Base-by-base conservation (phyloP, 768 basidiomycete species). In the Hemileccinum rubropunctum region DNA sequence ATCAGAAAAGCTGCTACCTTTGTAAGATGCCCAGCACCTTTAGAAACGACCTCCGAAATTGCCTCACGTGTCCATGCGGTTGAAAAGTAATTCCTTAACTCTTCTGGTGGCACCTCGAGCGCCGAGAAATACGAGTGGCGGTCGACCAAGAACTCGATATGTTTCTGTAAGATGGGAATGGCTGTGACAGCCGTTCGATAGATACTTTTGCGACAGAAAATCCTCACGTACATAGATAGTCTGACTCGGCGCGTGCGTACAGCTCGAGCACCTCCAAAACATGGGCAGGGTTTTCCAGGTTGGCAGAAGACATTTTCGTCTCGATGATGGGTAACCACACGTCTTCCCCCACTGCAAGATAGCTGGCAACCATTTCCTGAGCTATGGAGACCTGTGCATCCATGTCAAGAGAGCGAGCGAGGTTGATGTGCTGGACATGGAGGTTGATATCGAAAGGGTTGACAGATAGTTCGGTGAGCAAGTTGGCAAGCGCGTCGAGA, bases 281-380 rank as follows among this genome's bases (percentile, higher is more conserved):
- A 8, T 79, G 81, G 40, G 76, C 71, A 15, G 68, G 62, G 2
- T 77, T 77, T n/a, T 81, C 71, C 18, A 85, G 47, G 54, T 86
- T 72, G 2, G 75, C 72, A 1, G 71, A 58, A n/a, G 70, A 63
- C 42, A 75, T 64, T 63, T 83, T 86, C 17, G 73, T 68, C 11
- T 79, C 71, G 28, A 91, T 74, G 37, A 91, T 71, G 18, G 82
- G 81, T n/a, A 84, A 50, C 90, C 90, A 93, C 18, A 88, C 76
- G 32, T 86, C 80, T 50, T 87, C 82, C 28, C 79, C 78, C 10
- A 78, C 82, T 7, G 87, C 80, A 55, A 83, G 72, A 57, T 79
- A 81, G 46, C 76, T 76, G 4, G 81, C 68, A 61, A 83, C 73
- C 77, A 87, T 84, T 60, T 86, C 83, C 58, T 80, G 75, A 15